Evolutionary conservation across 2,329 filamentous ascomycete species (phyloP).

Genomic region (Magnaporthiopsis rhizophila): DNA sequence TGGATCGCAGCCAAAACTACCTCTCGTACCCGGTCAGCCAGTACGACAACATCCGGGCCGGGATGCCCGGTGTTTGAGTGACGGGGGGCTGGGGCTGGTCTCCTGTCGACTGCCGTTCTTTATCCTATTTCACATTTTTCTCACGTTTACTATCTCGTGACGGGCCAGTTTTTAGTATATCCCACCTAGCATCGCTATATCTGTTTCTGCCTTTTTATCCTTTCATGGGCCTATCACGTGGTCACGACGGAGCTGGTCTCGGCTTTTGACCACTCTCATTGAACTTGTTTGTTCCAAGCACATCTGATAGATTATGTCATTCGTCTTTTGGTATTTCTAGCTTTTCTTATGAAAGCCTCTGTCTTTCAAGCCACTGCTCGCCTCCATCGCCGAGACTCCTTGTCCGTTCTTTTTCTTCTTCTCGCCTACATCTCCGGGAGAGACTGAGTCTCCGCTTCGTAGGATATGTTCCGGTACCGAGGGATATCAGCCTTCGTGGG

Average conservation of each 20-base stretch:
- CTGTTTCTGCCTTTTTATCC: background rate
- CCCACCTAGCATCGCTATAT: background rate
- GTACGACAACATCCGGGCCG: conserved; percentile 47
- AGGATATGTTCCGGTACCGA: background rate
- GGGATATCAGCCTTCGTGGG: background rate
- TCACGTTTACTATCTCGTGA: too few species aligned
- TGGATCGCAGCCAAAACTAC: conserved; percentile 45
- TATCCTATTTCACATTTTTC: background rate
- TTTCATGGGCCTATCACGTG: background rate
- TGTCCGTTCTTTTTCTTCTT: background rate
- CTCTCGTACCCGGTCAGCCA: conserved; percentile 47
- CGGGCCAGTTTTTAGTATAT: too few species aligned
- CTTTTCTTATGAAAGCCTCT: too few species aligned
- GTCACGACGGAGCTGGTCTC: background rate
- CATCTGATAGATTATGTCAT: background rate
- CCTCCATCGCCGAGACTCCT: too few species aligned
- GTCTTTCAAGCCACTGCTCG: too few species aligned
- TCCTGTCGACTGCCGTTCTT: background rate
- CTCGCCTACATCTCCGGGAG: background rate
- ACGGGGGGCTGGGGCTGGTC: background rate
- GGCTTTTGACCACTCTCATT: background rate
- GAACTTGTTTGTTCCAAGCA: background rate
- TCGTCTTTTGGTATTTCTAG: background rate
- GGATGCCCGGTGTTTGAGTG: conserved; percentile 15
- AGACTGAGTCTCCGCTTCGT: background rate